These are phyloP conservation scores for Phaseolus coccineus DNA, from an alignment of 331 rosid species.

Conservation along the genomic window DNA sequence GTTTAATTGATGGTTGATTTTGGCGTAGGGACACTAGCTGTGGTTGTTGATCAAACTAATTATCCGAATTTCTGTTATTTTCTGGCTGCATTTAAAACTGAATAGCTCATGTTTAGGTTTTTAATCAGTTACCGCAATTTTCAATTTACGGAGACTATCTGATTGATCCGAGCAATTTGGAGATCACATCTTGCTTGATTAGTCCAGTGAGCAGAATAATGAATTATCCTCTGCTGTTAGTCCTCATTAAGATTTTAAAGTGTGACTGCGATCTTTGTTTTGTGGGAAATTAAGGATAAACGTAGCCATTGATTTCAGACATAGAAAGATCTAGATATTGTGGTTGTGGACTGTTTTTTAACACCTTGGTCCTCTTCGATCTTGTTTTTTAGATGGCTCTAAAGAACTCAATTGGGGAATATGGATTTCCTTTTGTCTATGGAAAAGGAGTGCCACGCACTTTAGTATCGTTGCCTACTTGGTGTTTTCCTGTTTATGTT, in stretches of 20 bases:
- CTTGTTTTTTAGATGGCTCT: constrained; percentile 17
- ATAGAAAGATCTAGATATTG: not conserved
- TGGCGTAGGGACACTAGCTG: not conserved
- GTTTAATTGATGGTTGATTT: not conserved
- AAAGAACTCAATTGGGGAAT: constrained; percentile 16
- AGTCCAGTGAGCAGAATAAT: not conserved
- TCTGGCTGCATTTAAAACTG: not conserved
- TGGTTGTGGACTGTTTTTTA: not conserved
- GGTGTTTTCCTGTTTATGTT: constrained; percentile 11
- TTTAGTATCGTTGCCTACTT: constrained; percentile 21
- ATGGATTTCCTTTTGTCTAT: constrained; percentile 28
- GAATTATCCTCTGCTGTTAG: constrained; percentile 24
- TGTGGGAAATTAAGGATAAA: not conserved
- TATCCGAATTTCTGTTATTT: not conserved
- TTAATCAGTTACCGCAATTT: not conserved
- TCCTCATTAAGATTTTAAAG: not conserved
- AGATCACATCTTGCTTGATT: constrained; percentile 23
- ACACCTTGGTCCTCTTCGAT: not conserved
- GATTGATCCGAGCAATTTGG: constrained; percentile 23
- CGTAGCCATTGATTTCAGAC: not conserved
- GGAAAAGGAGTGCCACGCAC: constrained; percentile 9
- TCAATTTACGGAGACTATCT: constrained; percentile 1
- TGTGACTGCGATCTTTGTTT: not conserved
- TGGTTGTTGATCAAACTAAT: not conserved
- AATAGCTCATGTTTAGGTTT: not conserved